These are phyloP conservation scores for Gloeostereum incarnatum DNA, from an alignment of 768 basidiomycete species.

Conservation along the genomic window DNA sequence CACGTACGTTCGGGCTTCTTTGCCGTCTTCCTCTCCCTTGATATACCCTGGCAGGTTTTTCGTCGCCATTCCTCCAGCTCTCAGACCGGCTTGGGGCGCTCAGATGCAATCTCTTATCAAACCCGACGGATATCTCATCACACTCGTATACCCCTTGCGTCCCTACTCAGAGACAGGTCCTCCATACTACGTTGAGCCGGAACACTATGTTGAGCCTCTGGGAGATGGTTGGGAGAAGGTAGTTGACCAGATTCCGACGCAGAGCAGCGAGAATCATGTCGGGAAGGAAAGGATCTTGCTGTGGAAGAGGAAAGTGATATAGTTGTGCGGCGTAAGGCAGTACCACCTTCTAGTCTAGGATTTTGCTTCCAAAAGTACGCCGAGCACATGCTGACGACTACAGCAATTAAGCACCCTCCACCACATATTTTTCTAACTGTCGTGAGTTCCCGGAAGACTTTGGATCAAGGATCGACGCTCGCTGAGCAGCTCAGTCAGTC, in stretches of 20 bases:
- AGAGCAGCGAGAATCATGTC: constrained; percentile 27
- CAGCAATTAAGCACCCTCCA: too few relatives aligned
- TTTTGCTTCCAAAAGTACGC: too few relatives aligned
- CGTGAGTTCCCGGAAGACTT: too few relatives aligned
- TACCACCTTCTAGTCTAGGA: too few relatives aligned
- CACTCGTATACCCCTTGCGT: constrained; percentile 49
- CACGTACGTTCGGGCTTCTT: constrained; percentile 30
- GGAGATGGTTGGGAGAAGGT: constrained; percentile 43
- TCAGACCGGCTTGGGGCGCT: constrained; percentile 44
- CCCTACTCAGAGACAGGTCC: constrained; percentile 38
- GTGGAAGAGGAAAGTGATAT: constrained; percentile 46
- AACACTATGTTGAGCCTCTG: constrained; percentile 45
- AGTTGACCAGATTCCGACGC: constrained; percentile 38
- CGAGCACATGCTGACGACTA: too few relatives aligned
- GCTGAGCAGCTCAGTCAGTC: too few relatives aligned
- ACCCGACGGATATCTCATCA: constrained; percentile 54
- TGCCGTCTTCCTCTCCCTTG: not conserved
- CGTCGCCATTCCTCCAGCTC: constrained; percentile 53
- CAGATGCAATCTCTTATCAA: constrained; percentile 49
- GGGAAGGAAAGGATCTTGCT: constrained; percentile 45
- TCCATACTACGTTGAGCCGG: constrained; percentile 50
- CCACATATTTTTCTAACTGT: too few relatives aligned
- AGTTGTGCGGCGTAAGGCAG: too few relatives aligned
- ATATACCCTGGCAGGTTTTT: constrained; percentile 45
- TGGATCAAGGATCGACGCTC: too few relatives aligned